phyloP scores from a whole-genome alignment of 1,139 yeast genomes.

The Spencermartinsiella ligniputridi region DNA sequence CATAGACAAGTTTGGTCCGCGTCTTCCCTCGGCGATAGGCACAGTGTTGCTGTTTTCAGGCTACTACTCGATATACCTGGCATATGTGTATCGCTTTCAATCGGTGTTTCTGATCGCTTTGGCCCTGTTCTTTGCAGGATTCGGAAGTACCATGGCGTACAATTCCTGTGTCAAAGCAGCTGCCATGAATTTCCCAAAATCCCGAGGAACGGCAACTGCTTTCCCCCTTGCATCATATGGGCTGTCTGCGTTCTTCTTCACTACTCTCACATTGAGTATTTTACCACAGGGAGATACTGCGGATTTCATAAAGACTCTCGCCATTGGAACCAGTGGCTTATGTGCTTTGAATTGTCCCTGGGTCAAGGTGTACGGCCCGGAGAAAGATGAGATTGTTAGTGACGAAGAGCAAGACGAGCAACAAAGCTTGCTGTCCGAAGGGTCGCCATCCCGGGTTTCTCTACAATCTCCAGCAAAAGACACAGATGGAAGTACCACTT shows the following conservation, averaged over 20 bases:
- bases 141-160: conserved; percentile 33
- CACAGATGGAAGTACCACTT: too few relatives aligned
- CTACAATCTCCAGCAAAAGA: not conserved
- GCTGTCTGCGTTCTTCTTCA: conserved; percentile 34
- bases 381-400: not conserved
- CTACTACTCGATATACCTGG: conserved; percentile 23
- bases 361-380: conserved; percentile 19
- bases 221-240: conserved; percentile 37
- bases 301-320: conserved; percentile 28
- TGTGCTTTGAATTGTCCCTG: conserved; percentile 28
- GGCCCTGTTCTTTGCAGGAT: conserved; percentile 29
- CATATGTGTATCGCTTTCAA: conserved; percentile 22
- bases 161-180: conserved; percentile 33
- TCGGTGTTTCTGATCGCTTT: conserved; percentile 25
- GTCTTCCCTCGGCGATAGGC: conserved; percentile 39
- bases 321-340: conserved; percentile 27
- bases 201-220: conserved; percentile 34
- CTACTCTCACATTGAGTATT: conserved; percentile 27
- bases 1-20: conserved; percentile 51
- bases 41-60: conserved; percentile 26
- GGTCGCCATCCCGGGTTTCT: not conserved
- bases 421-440: not conserved
- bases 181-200: conserved; percentile 33
- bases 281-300: conserved; percentile 31
- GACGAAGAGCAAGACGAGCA: not conserved